Evolutionary conservation across 768 basidiomycete genomes (phyloP), one percentile per base, ranked within the genome.

Genomic region (Fomitopsis serialis): DNA sequence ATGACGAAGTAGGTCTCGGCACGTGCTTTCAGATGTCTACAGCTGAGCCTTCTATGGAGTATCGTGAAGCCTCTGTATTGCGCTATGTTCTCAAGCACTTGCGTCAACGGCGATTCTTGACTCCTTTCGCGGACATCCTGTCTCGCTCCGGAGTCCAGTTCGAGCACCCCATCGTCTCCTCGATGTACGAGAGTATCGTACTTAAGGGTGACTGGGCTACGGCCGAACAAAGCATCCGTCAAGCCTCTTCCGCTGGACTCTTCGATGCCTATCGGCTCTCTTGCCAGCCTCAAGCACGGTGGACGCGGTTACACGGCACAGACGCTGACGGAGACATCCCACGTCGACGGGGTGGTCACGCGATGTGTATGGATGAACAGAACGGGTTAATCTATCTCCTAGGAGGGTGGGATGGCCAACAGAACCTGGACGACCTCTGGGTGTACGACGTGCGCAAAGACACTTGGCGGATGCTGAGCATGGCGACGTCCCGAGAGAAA

Each of bases 381-480:
- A 75, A 79, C 36, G 78, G 79, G 6, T 66, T 78, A 42, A 80
- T 92, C 25, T 91, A 91, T 63, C 74, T 92, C 21, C 81, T 89
- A 50, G 90, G 89, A 1, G 90, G 90, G 0, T 92, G 85, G 81
- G 80, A 89, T 55, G 88, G 90, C 1, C 68, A 80, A 51, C 81
- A 78, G 54, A 82, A 80, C 46, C 70, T 92, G 27, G 85, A 87
- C 61, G 89, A 92, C 65, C 85, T 91, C 56, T 92, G 89, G 89
- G 73, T 76, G 40, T 91, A 87, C 62, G 74, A 75, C 56, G 77
- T 88, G 62, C 71, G 69, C 29, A 70, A 76, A 9, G 79, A 83
- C 48, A 71, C 73, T 48, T 92, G 89, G 89, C 70, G 68, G 7
- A 59, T 83, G 19, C 70, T 90, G 42, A 82, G 82, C 54, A 71